These are phyloP conservation scores for Gentiana macrophylla DNA, from an alignment of 257 asterid genomes.

Conservation along the genomic window DNA sequence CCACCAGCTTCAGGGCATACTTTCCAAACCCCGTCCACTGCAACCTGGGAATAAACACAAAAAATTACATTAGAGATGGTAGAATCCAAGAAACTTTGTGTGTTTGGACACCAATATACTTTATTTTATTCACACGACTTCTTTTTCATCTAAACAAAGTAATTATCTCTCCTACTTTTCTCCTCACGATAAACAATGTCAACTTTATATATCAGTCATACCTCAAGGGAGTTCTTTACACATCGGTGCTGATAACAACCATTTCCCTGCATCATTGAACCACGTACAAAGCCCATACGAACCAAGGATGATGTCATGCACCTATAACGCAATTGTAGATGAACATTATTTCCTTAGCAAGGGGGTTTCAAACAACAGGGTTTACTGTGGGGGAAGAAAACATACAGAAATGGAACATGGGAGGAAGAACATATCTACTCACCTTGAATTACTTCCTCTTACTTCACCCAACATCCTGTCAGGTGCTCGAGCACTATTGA, in stretches of 20 bases:
- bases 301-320: slow-evolving; percentile 91
- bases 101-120: no score
- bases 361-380: not conserved
- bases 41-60: slow-evolving; percentile 38
- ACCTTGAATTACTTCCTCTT: slow-evolving; percentile 87
- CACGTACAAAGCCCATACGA: slow-evolving; percentile 87
- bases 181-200: no score
- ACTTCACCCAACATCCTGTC: slow-evolving; percentile 99
- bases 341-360: not conserved
- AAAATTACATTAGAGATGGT: no score
- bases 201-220: slow-evolving; percentile 11
- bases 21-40: slow-evolving; percentile 86
- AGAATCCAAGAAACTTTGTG: no score
- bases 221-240: slow-evolving; percentile 65
- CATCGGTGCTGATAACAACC: slow-evolving; percentile 93
- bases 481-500: slow-evolving; percentile 90
- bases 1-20: slow-evolving; percentile 82
- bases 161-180: no score
- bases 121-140: no score
- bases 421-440: slow-evolving; percentile 2
- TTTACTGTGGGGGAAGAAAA: not conserved
- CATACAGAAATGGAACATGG: not conserved
- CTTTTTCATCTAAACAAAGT: no score
- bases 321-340: slow-evolving; percentile 23
- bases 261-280: slow-evolving; percentile 80